phyloP scores from a whole-genome alignment of 2,329 filamentous ascomycete species.

The Diaporthe amygdali region DNA sequence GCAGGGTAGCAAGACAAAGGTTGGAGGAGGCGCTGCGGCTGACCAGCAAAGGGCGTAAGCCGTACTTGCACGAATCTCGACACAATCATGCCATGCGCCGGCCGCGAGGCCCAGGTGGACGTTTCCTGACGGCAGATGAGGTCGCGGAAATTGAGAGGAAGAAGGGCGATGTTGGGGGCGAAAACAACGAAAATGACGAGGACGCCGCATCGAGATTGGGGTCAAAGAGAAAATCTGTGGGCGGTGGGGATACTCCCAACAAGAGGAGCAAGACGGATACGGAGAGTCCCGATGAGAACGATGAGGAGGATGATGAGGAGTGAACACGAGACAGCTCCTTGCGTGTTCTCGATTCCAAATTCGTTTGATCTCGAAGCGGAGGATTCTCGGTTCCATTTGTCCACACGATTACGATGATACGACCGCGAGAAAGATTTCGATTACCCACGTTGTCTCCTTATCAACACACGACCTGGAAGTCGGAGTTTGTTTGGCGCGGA shows the following conservation, averaged over 20 bases:
- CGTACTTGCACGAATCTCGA: constrained; percentile 94
- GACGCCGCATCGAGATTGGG: constrained; percentile 44
- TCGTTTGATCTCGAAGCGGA: background rate
- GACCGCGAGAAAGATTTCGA: constrained; percentile 25
- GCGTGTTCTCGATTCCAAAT: constrained; percentile 14
- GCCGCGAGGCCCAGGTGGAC: constrained; percentile 89
- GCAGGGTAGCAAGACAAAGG: constrained; percentile 89
- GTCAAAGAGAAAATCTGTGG: constrained; percentile 67
- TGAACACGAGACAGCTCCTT: constrained; percentile 6
- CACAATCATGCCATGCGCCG: constrained; percentile 98
- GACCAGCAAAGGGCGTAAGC: constrained; percentile 94
- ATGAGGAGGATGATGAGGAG: constrained; percentile 34
- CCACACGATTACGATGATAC: constrained; percentile 26
- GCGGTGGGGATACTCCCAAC: constrained; percentile 50
- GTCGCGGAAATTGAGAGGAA: constrained; percentile 85
- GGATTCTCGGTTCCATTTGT: constrained; percentile 14
- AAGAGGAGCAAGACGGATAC: constrained; percentile 56
- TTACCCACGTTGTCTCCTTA: constrained; percentile 19
- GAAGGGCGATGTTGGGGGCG: constrained; percentile 47
- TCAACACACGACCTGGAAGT: constrained; percentile 16
- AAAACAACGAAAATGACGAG: constrained; percentile 39
- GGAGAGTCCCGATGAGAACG: constrained; percentile 48
- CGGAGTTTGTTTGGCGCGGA: constrained; percentile 14
- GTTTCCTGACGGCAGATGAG: constrained; percentile 96
- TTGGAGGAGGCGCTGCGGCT: constrained; percentile 90